A percentile compares a stretch with the other conserved stretches of the same genome.
Evolutionary conservation across 805 yeast genomes (phyloP).

Genomic region (Suhomyces canberraensis): DNA sequence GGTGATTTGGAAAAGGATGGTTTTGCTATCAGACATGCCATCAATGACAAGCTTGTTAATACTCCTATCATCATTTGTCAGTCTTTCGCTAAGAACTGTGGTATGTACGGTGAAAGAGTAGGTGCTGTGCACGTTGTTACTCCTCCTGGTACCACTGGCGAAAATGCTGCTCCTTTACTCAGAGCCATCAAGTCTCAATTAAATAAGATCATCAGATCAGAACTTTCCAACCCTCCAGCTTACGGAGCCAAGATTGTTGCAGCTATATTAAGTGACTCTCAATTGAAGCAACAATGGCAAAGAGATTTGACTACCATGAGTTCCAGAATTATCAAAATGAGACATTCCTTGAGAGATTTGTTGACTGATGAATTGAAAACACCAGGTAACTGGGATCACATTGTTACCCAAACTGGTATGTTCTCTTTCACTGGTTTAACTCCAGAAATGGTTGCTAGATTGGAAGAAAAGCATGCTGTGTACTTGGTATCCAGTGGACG

Average conservation of each 20-base stretch:
- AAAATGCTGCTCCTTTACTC: conserved; percentile 35
- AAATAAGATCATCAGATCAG: conserved; percentile 71
- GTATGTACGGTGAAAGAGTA: conserved; percentile 96
- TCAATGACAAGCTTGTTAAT: conserved; percentile 28
- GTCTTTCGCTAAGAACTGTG: conserved; percentile 94
- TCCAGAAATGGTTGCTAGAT: conserved; percentile 69
- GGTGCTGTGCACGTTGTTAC: conserved; percentile 85
- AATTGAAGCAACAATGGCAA: conserved; percentile 75
- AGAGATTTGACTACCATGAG: conserved; percentile 84
- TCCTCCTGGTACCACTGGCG: conserved; percentile 30
- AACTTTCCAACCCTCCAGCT: conserved; percentile 91
- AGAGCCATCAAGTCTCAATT: conserved; percentile 72
- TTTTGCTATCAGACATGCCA: conserved; percentile 71
- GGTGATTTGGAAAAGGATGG: conserved; percentile 85
- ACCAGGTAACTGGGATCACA: conserved; percentile 93
- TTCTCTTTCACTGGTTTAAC: conserved; percentile 89
- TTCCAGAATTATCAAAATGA: conserved; percentile 75
- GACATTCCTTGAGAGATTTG: conserved; percentile 59
- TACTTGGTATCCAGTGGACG: conserved; percentile 83
- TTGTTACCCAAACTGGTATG: conserved; percentile 91
- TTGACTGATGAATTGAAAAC: conserved; percentile 57
- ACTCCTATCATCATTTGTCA: conserved; percentile 77
- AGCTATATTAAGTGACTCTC: conserved; percentile 63
- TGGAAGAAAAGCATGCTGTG: conserved; percentile 76
- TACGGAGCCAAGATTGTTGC: conserved; percentile 93